These are phyloP conservation scores for Logfia minima DNA, from an alignment of 129 eudicot species.

Conservation along the genomic window DNA sequence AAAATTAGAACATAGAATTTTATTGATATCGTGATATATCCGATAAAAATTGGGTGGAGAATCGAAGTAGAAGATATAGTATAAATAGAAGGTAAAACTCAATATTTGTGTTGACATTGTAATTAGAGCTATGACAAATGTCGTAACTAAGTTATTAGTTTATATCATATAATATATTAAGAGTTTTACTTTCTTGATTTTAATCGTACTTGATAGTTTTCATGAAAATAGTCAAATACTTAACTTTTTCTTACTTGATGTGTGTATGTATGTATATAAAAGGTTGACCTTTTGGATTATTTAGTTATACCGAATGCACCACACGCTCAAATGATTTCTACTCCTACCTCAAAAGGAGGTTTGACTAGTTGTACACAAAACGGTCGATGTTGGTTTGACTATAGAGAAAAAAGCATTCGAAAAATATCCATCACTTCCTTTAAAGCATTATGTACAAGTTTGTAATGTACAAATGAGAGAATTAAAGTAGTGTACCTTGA, in stretches of 20 bases:
- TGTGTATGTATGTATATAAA: background rate
- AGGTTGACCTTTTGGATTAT: slow-evolving; percentile 17
- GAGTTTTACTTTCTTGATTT: no score
- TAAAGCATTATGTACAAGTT: slow-evolving; percentile 8
- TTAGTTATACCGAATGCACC: slow-evolving; percentile 34
- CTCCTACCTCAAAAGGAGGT: slow-evolving; percentile 24
- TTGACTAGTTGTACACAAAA: slow-evolving; percentile 41
- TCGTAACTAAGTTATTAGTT: no score
- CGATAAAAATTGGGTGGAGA: no score
- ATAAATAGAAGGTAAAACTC: background rate
- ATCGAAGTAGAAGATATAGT: no score
- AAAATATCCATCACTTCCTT: background rate
- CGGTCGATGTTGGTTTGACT: slow-evolving; percentile 24
- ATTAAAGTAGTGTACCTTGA: slow-evolving; percentile 20
- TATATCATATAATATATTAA: no score
- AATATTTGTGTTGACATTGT: background rate
- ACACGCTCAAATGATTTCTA: slow-evolving; percentile 29
- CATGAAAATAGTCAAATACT: no score
- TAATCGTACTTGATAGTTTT: no score
- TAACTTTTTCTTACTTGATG: background rate
- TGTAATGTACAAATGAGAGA: slow-evolving; percentile 21
- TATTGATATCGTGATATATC: no score
- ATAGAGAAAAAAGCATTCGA: background rate
- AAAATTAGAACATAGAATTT: no score
- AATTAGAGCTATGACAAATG: background rate